These are phyloP conservation scores for Naganishia cerealis DNA, from an alignment of 1,284 basidiomycete species.

Conservation along the genomic window DNA sequence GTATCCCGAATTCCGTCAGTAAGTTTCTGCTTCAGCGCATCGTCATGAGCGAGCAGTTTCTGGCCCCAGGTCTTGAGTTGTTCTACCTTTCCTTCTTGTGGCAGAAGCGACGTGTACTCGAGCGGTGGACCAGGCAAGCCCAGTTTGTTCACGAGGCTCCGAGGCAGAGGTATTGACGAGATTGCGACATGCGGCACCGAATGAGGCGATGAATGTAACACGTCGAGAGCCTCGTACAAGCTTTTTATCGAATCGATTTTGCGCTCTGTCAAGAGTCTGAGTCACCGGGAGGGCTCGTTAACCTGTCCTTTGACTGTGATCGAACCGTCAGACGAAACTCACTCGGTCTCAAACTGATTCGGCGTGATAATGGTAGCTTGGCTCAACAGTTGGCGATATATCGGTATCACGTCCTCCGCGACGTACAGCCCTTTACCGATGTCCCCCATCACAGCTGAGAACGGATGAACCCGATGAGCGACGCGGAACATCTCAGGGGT, in stretches of 20 bases:
- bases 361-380: constrained; percentile 89
- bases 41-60: constrained; percentile 1
- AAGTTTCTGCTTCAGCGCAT: constrained; percentile 16
- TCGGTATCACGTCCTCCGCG: constrained; percentile 78
- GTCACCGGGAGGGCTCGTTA: neutral
- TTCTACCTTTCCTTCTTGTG: constrained; percentile 23
- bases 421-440: constrained; percentile 80
- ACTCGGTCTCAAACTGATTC: constrained; percentile 98
- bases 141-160: constrained; percentile 41
- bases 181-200: constrained; percentile 83
- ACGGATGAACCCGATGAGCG: constrained; percentile 2
- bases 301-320: too few species aligned
- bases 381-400: constrained; percentile 76
- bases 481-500: neutral
- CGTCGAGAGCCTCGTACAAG: constrained; percentile 67
- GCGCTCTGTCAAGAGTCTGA: constrained; percentile 71
- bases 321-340: constrained; percentile 46
- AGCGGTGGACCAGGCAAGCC: constrained; percentile 46
- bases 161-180: constrained; percentile 69
- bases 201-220: constrained; percentile 69
- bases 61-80: constrained; percentile 21
- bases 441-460: constrained; percentile 81
- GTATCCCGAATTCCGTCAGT: constrained; percentile 19
- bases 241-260: constrained; percentile 67
- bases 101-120: constrained; percentile 44